Conservation (phyloP, 768 basidiomycete species). For the Russula vinacea region DNA sequence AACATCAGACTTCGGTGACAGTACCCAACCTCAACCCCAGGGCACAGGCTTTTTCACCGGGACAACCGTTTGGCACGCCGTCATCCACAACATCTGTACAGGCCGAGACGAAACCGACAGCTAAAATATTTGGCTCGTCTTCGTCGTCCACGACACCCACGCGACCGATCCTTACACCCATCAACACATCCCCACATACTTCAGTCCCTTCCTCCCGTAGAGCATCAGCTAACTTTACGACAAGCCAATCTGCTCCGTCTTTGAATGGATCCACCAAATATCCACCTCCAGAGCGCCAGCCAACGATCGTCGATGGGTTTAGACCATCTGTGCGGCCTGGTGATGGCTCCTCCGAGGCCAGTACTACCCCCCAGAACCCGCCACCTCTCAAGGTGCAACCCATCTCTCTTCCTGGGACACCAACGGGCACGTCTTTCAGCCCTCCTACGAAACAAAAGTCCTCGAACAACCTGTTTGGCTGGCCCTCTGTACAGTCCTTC, state of each 20-base stretch:
- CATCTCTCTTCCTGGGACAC: constrained; percentile 37
- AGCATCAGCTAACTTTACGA: not conserved
- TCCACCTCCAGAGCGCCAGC: constrained; percentile 10
- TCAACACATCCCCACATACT: constrained; percentile 23
- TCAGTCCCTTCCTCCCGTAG: not conserved
- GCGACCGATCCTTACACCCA: constrained; percentile 22
- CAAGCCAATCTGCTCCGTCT: constrained; percentile 20
- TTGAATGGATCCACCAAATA: constrained; percentile 12
- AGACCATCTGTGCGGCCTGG: not conserved
- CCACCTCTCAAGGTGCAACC: constrained; percentile 34
- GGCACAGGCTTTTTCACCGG: constrained; percentile 29
- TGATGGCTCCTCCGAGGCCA: not conserved
- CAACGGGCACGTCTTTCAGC: constrained; percentile 35
- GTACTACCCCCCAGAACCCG: constrained; percentile 9
- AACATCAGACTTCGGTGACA: constrained; percentile 1
- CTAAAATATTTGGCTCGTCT: not conserved
- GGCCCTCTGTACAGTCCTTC: constrained; percentile 31
- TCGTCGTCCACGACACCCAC: constrained; percentile 18
- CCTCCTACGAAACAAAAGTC: constrained; percentile 25
- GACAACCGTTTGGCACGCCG: constrained; percentile 17
- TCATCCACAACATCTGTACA: constrained; percentile 28
- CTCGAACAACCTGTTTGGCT: constrained; percentile 33
- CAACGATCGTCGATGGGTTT: constrained; percentile 19
- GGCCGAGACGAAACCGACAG: not conserved
- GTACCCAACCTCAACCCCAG: constrained; percentile 29